Percentiles rank a stretch among this genome's conserved stretches.
phyloP scores from a whole-genome alignment of 1,139 yeast species.

The Pichia sp. region DNA sequence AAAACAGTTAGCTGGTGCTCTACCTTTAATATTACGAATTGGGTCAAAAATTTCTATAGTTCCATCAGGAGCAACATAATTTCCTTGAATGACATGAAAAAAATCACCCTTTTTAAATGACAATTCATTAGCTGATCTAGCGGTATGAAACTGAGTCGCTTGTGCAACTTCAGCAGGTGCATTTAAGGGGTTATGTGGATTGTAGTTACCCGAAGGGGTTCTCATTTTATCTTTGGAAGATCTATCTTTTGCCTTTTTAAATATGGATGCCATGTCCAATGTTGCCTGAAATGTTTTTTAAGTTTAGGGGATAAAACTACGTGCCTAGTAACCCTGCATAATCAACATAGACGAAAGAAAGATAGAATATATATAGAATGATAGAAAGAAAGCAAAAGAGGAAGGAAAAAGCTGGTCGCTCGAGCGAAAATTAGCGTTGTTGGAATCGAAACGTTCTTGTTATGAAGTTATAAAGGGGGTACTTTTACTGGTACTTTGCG shows the following conservation, averaged over 20 bases:
- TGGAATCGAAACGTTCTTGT: too few relatives aligned
- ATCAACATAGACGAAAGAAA: too few relatives aligned
- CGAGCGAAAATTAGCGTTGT: too few relatives aligned
- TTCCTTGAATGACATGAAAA: slow-evolving; percentile 62
- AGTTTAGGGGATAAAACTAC: too few relatives aligned
- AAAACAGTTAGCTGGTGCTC: slow-evolving; percentile 83
- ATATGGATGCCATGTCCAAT: slow-evolving; percentile 27
- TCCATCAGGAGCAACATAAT: slow-evolving; percentile 37
- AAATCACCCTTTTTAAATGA: slow-evolving; percentile 78
- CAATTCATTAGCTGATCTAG: slow-evolving; percentile 80
- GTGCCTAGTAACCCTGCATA: too few relatives aligned
- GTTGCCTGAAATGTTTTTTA: too few relatives aligned
- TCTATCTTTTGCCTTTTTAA: slow-evolving; percentile 24
- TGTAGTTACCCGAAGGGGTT: slow-evolving; percentile 16
- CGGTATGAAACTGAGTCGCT: slow-evolving; percentile 71
- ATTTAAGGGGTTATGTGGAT: slow-evolving; percentile 24
- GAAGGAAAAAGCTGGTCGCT: too few relatives aligned
- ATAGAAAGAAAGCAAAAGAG: too few relatives aligned
- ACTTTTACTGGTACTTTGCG: not conserved
- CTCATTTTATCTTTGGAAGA: slow-evolving; percentile 24
- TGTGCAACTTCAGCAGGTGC: slow-evolving; percentile 78
- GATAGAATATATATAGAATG: too few relatives aligned
- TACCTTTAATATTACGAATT: slow-evolving; percentile 65
- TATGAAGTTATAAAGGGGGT: too few relatives aligned
- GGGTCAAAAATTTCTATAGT: slow-evolving; percentile 94